phyloP scores from a whole-genome alignment of 805 yeast genomes.

The Lipomyces anomalus region DNA sequence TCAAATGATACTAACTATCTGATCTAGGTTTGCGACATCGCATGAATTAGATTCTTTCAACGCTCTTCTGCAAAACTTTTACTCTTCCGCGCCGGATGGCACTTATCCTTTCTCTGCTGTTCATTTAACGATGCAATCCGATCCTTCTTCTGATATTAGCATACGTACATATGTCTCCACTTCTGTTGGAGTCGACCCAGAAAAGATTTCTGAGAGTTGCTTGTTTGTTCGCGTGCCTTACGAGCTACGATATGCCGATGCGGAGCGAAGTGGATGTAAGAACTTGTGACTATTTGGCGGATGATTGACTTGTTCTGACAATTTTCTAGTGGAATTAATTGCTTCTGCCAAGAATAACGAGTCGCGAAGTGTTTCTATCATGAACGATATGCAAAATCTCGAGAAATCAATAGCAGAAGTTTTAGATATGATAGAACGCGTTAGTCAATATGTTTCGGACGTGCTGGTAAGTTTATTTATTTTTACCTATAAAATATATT shows the following conservation, averaged over 20 bases:
- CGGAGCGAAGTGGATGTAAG: constrained; percentile 57
- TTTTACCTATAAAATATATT: not conserved
- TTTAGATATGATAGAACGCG: constrained; percentile 37
- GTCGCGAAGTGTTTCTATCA: constrained; percentile 31
- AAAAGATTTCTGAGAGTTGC: constrained; percentile 39
- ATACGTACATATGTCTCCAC: constrained; percentile 77
- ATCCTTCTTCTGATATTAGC: constrained; percentile 43
- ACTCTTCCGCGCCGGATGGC: constrained; percentile 59
- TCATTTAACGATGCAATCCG: constrained; percentile 65
- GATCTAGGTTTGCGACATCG: constrained; percentile 36
- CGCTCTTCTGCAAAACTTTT: constrained; percentile 75
- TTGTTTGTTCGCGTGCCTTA: constrained; percentile 74
- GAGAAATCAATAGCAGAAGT: constrained; percentile 36
- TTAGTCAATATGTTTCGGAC: constrained; percentile 32
- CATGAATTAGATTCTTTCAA: constrained; percentile 62
- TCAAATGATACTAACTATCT: not conserved
- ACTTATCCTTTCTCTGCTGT: constrained; percentile 73
- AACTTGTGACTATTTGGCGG: constrained; percentile 15
- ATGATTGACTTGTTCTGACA: constrained; percentile 3
- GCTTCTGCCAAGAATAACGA: constrained; percentile 33
- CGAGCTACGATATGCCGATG: constrained; percentile 49
- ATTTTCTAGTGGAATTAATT: constrained; percentile 32
- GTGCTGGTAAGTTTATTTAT: constrained; percentile 17
- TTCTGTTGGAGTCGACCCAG: constrained; percentile 51
- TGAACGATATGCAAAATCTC: constrained; percentile 32